phyloP scores from a whole-genome alignment of 2,329 filamentous ascomycete genomes.

The Fusarium pilosicola region DNA sequence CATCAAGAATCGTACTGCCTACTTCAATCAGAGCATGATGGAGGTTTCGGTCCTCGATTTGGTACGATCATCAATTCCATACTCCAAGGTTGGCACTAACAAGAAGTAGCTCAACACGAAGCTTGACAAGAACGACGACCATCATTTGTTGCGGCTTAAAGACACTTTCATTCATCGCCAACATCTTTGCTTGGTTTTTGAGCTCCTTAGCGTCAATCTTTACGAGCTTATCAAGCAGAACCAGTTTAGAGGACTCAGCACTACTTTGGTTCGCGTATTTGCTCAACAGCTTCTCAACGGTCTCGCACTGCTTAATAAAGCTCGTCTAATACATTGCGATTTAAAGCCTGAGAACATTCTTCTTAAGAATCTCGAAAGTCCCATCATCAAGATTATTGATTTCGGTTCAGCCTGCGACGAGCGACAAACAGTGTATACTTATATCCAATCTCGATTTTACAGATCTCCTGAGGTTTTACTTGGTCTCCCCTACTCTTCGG shows the following conservation, averaged over 20 bases:
- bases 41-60: constrained; percentile 97
- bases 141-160: constrained; percentile 92
- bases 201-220: constrained; percentile 94
- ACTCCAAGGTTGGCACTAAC: constrained; percentile 38
- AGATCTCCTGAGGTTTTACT: constrained; percentile 94
- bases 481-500: constrained; percentile 96
- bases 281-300: constrained; percentile 96
- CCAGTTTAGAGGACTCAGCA: constrained; percentile 96
- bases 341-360: constrained; percentile 98
- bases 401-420: constrained; percentile 99
- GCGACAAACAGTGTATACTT: constrained; percentile 97
- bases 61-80: constrained; percentile 58
- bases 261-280: constrained; percentile 95
- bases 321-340: constrained; percentile 96
- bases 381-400: constrained; percentile 99
- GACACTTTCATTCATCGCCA: constrained; percentile 99
- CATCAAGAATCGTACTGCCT: constrained; percentile 98
- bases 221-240: constrained; percentile 99
- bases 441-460: constrained; percentile 98
- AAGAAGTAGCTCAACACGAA: constrained; percentile 85
- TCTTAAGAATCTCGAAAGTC: constrained; percentile 96
- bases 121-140: constrained; percentile 98
- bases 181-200: constrained; percentile 95
- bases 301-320: constrained; percentile 91
- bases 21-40: constrained; percentile 99